Evolutionary conservation across 441 rosid species (phyloP), one percentile per base, ranked within the genome.

Genomic region (Sinapis alba): DNA sequence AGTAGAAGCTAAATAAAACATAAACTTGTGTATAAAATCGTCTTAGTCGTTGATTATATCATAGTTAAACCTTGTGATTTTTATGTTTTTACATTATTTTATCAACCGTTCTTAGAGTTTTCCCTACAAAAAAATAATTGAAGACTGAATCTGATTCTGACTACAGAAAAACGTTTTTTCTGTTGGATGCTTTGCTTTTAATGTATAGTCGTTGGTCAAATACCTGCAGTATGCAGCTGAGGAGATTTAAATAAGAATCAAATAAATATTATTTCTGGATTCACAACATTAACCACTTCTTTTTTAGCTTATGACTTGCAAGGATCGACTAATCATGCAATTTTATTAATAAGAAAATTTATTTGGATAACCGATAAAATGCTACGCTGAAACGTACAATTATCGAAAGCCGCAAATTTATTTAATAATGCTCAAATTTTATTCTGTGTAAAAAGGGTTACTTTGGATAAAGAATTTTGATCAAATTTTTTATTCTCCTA

Each of bases 401-500:
- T 59, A 15, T 5, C 15, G 6, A 15, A 20, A 4, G 2, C 16
- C 12, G 19, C 16, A 26, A 0, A 43, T 21, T 43, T 16, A 16
- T 43, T n/a, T 4, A 30, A 21, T 5, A 61, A 50, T 24, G 28
- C 54, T 61, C 34, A 38, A 51, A 51, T 24, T 5, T 50, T 51
- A 20, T 54, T 72, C 3, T 16, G 27, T 12, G 69, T 53, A 69
- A 68, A 64, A 23, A 11, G 51, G 34, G 5, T 5, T 18, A 30
- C 65, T 28, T 28, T 43, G 16, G 60, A 36, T 21, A 28, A 41
- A 64, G 13, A 28, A 5, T 68, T 63, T 61, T n/a, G 56, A 54
- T 65, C 74, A 69, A 77, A 83, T 81, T 66, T 63, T 72, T 38
- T 78, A 82, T 82, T 82, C 82, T 74, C 68, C 59, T 69, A 81